phyloP scores from a whole-genome alignment of 2,329 filamentous ascomycete species.

The Pseudocercospora musae region DNA sequence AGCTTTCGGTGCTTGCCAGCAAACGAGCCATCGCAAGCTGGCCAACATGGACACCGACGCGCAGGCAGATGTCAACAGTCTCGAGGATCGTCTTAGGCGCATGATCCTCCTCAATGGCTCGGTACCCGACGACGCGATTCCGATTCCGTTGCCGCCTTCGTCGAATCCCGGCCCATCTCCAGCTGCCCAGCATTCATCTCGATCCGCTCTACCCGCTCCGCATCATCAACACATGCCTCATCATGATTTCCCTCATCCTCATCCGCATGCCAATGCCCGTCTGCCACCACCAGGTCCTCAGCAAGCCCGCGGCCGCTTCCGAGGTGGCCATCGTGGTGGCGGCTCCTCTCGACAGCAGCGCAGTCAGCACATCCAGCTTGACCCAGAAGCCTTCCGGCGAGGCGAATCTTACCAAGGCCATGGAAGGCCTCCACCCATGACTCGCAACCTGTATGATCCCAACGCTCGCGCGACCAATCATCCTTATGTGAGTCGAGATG shows the following conservation, averaged over 20 bases:
- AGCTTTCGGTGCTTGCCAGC: neutral
- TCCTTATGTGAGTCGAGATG: slow-evolving; percentile 6
- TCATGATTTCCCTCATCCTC: neutral
- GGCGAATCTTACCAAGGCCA: slow-evolving; percentile 22
- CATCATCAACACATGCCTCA: slow-evolving; percentile 7
- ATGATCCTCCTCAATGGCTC: slow-evolving; percentile 56
- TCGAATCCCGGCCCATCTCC: slow-evolving; percentile 5
- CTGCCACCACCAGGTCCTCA: slow-evolving; percentile 10
- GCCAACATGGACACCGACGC: slow-evolving; percentile 25
- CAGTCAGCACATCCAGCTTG: slow-evolving; percentile 27
- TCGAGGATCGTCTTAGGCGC: slow-evolving; percentile 58
- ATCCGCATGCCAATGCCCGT: neutral
- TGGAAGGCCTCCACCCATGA: slow-evolving; percentile 13
- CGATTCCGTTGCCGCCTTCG: slow-evolving; percentile 9
- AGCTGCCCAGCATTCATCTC: neutral
- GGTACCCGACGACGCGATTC: slow-evolving; percentile 13
- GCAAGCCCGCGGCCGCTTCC: slow-evolving; percentile 1
- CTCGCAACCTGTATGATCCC: slow-evolving; percentile 31
- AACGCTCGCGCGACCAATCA: slow-evolving; percentile 17
- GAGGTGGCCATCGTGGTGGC: slow-evolving; percentile 10
- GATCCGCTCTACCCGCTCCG: slow-evolving; percentile 3
- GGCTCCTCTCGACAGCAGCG: slow-evolving; percentile 18
- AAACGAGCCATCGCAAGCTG: neutral
- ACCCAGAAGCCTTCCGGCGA: slow-evolving; percentile 34
- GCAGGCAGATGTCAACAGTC: slow-evolving; percentile 21